Evolutionary conservation across 2,329 filamentous ascomycete species (phyloP).

Genomic region (Ceratocystiopsis minuta): DNA sequence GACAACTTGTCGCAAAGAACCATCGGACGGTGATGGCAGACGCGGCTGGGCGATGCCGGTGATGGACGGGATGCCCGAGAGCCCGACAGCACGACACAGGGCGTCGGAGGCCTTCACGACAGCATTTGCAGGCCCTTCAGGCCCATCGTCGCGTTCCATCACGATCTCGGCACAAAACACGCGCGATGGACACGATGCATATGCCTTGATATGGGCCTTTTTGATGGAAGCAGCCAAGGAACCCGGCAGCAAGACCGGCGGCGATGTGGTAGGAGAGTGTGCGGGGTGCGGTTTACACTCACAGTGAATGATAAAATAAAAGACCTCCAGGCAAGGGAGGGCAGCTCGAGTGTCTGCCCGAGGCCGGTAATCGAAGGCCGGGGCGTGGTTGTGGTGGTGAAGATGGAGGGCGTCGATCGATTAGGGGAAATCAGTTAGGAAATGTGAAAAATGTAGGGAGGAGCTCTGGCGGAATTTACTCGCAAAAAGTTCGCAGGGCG

Average conservation of each 20-base stretch:
- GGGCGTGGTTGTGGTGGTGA: neutral
- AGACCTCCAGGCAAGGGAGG: neutral
- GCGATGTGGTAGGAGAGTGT: no score
- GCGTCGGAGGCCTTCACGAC: slow-evolving; percentile 1
- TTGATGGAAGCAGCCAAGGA: slow-evolving; percentile 3
- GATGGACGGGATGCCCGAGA: slow-evolving; percentile 6
- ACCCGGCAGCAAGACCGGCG: no score
- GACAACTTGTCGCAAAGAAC: slow-evolving; percentile 7
- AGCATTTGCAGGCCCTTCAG: neutral
- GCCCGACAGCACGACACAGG: neutral
- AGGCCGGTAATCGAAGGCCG: neutral
- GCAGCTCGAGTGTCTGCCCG: neutral
- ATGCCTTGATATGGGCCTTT: slow-evolving; percentile 4
- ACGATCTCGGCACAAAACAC: neutral
- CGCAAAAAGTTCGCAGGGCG: no score
- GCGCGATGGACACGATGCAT: slow-evolving; percentile 5
- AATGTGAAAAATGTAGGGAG: no score
- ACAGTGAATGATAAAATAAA: neutral
- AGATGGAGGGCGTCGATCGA: neutral
- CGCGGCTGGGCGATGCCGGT: slow-evolving; percentile 9
- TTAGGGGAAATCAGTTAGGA: slow-evolving; percentile 4
- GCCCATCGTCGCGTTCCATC: neutral
- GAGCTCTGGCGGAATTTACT: no score
- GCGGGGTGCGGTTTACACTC: neutral
- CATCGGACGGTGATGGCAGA: slow-evolving; percentile 6